Percentiles rank a stretch among this genome's conserved stretches.
Evolutionary conservation across 1,139 yeast species (phyloP).

Genomic region (Blastobotrys elegans): DNA sequence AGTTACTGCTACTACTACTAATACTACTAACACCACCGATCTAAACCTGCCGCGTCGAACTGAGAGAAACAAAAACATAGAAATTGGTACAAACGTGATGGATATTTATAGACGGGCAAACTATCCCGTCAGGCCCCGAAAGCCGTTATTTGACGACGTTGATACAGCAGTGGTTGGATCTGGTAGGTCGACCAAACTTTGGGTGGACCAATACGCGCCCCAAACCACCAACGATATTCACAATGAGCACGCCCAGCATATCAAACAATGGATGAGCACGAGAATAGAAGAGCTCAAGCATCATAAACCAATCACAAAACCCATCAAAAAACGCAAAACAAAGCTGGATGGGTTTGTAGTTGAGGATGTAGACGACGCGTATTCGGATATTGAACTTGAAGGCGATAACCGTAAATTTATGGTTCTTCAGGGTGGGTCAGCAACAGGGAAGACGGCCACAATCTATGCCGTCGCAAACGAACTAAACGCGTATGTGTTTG

Average conservation of each 20-base stretch:
- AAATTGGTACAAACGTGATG: not conserved
- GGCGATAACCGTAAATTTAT: conserved; percentile 34
- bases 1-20: no score
- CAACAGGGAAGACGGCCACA: conserved; percentile 76
- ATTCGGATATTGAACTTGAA: conserved; percentile 27
- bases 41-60: not conserved
- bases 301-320: not conserved
- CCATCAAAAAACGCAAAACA: conserved; percentile 11
- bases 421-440: conserved; percentile 65
- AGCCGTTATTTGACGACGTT: not conserved
- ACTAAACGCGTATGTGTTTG: conserved; percentile 70
- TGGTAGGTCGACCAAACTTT: not conserved
- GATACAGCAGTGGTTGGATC: not conserved
- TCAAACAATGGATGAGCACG: conserved; percentile 9
- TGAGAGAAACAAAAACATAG: not conserved
- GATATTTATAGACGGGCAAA: not conserved
- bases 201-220: conserved; percentile 3
- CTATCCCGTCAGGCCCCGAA: not conserved
- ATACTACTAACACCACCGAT: not conserved
- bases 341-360: conserved; percentile 40
- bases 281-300: conserved; percentile 7
- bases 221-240: not conserved
- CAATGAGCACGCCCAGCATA: not conserved
- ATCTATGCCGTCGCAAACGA: conserved; percentile 65
- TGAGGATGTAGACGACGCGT: conserved; percentile 25